These are phyloP conservation scores for Voacanga thouarsii DNA, from an alignment of 257 asterid genomes.

Conservation along the genomic window DNA sequence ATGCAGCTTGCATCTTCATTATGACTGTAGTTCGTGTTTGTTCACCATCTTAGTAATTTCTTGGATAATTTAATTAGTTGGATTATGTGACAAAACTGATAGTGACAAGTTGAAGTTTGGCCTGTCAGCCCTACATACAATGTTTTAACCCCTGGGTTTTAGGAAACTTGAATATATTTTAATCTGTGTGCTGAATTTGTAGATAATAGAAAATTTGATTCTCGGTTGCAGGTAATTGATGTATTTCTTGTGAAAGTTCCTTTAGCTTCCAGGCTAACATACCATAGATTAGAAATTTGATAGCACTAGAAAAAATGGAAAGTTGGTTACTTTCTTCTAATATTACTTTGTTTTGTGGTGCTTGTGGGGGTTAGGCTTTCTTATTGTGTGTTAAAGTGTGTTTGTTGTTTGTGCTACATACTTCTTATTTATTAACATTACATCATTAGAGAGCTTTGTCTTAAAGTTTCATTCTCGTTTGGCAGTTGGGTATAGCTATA, in stretches of 20 bases:
- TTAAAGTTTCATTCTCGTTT: conserved; percentile 1
- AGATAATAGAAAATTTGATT: neutral
- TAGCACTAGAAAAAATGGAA: neutral
- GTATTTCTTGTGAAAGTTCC: neutral
- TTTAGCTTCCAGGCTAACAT: neutral
- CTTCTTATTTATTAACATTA: neutral
- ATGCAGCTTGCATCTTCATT: neutral
- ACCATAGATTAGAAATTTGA: neutral
- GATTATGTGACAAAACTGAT: neutral
- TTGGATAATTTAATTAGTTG: neutral
- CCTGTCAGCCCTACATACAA: neutral
- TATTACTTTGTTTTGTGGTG: neutral
- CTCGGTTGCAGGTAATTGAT: neutral
- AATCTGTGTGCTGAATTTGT: neutral
- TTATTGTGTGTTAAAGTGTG: neutral
- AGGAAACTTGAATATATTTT: neutral
- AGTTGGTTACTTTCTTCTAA: neutral
- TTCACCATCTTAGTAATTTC: neutral
- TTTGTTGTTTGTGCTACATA: neutral
- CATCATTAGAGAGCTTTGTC: neutral
- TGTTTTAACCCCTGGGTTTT: neutral
- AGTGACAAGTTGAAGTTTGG: neutral
- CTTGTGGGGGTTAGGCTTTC: neutral
- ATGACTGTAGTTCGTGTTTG: neutral
- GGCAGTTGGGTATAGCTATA: conserved; percentile 74